phyloP scores from a whole-genome alignment of 2,329 filamentous ascomycete species.

The Paecilomyces formosus region DNA sequence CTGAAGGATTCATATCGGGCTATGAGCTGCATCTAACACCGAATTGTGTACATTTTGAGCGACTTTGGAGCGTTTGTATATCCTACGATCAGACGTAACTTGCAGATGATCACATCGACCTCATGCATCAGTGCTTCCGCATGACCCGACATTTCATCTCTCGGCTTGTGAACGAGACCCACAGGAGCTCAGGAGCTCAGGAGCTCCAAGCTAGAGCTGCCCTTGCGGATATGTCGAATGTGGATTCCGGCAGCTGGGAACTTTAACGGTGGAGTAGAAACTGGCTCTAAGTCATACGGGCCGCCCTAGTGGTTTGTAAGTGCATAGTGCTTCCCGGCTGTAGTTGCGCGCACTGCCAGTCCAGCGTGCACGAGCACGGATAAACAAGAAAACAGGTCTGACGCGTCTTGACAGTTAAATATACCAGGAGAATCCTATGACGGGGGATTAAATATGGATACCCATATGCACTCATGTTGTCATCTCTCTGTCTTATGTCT shows the following conservation, averaged over 20 bases:
- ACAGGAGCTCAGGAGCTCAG: neutral
- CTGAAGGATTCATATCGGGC: neutral
- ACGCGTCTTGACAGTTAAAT: neutral
- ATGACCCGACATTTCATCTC: neutral
- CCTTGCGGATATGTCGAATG: neutral
- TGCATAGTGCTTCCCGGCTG: neutral
- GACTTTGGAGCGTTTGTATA: neutral
- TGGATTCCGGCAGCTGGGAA: neutral
- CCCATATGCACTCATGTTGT: neutral
- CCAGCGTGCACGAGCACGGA: neutral
- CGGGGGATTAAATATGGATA: neutral
- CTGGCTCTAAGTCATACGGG: neutral
- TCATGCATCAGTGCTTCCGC: neutral
- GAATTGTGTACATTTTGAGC: neutral
- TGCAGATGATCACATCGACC: neutral
- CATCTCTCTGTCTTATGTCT: neutral
- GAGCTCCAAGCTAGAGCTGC: neutral
- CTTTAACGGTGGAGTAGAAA: neutral
- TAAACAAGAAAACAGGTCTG: neutral
- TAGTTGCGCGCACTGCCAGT: neutral
- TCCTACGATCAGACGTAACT: neutral
- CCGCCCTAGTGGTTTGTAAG: neutral
- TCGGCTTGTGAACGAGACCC: neutral
- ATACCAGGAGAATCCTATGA: neutral
- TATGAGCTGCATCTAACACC: neutral